Conservation (phyloP, 2,329 filamentous ascomycete genomes). For the Setomelanomma holmii region DNA sequence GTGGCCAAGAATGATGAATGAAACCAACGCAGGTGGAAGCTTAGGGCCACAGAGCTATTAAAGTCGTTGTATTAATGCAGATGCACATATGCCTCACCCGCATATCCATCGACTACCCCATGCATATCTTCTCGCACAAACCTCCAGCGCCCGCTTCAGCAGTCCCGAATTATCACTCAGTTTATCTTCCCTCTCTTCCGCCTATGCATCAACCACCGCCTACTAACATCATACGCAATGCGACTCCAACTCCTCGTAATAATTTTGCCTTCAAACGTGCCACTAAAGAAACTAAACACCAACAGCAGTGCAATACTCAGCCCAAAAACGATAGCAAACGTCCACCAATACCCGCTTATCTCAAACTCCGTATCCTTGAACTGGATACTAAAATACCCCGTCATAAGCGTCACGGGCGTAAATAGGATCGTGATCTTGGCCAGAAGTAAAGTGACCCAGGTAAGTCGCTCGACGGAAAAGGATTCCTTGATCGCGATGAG, state of each 20-base stretch:
- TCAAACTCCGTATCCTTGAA: constrained; percentile 68
- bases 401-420: constrained; percentile 77
- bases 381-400: constrained; percentile 74
- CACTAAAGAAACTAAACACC: constrained; percentile 63
- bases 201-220: constrained; percentile 32
- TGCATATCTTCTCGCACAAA: too few species aligned
- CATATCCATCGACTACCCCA: background rate
- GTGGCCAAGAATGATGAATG: background rate
- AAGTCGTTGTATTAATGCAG: too few species aligned
- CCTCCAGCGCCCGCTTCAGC: too few species aligned
- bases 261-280: constrained; percentile 63
- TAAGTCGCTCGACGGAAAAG: constrained; percentile 73
- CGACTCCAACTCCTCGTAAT: constrained; percentile 55
- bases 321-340: constrained; percentile 69
- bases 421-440: constrained; percentile 80
- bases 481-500: constrained; percentile 79
- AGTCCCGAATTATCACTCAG: too few species aligned
- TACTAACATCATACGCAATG: constrained; percentile 33
- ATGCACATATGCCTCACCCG: too few species aligned
- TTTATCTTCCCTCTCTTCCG: constrained; percentile 28
- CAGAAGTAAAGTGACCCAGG: constrained; percentile 73
- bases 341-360: constrained; percentile 69
- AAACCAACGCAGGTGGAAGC: too few species aligned
- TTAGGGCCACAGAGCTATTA: too few species aligned
- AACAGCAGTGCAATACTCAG: constrained; percentile 66